Base-by-base conservation (phyloP, 495 filamentous ascomycete genomes). In the Aspergillus conjunctus region DNA sequence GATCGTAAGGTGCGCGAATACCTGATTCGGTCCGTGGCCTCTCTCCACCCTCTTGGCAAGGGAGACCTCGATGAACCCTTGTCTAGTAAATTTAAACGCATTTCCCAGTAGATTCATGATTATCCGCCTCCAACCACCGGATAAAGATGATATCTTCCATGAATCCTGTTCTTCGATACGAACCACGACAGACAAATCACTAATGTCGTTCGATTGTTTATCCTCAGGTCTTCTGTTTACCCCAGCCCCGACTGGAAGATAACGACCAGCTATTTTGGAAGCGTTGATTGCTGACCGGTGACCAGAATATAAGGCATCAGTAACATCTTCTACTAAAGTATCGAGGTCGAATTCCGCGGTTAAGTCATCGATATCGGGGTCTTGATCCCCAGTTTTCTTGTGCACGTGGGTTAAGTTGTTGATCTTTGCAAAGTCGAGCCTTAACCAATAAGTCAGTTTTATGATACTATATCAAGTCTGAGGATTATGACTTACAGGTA, bases 61-160 rank as follows among this genome's bases (percentile, higher is more conserved):
- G 0, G 70, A 76, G 12, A 90, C 72, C 49, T 82, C 78, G 45
- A 91, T 84, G 60, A 76, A 83, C 6, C 89, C 89, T 0, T 73
- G 64, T 18, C 66, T 64, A 6, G 85, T 90, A 62, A 87, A 91
- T 61, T 92, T 92, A 48, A 91, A 73, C 0, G 89, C 82, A 66
- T 92, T 92, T 12, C 88, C 86, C 39, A 89, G 80, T 1, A 91
- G 66, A 64, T 92, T 91, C 84, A 90, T 87, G 26, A 91, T 77
- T 14, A 91, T 78, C 22, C 88, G 74, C 21, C 85, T 76, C 70
- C 88, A 79, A 0, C 85, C 88, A 4, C 87, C 87, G 0, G 86
- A 81, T 17, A 89, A 79, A 0, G 82, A 81, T 3, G 71, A 68
- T 63, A 87, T 85, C 18, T 77, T 64, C 77, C 83, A 88, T 52